phyloP scores from a whole-genome alignment of 176 grass and related monocot genomes.

The Oryza punctata region DNA sequence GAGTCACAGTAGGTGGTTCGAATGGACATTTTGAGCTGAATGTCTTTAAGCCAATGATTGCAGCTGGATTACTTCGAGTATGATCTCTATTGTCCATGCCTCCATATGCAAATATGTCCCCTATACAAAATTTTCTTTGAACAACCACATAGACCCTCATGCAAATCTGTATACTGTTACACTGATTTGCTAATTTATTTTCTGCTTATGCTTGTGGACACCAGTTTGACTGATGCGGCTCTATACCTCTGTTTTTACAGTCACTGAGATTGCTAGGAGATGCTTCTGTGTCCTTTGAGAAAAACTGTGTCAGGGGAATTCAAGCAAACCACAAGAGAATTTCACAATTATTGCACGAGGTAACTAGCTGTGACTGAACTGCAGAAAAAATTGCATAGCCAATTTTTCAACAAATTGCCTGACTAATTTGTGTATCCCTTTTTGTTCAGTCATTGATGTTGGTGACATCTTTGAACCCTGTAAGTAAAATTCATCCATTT shows the following conservation, averaged over 20 bases:
- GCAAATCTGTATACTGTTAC: conserved; percentile 7
- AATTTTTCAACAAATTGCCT: conserved; percentile 8
- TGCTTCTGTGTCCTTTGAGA: conserved; percentile 87
- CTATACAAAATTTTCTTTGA: conserved; percentile 8
- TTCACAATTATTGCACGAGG: conserved; percentile 90
- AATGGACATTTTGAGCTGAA: conserved; percentile 98
- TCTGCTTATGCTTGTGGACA: background rate
- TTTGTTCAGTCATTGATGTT: conserved; percentile 88
- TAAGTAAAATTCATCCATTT: conserved; percentile 55
- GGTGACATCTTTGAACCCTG: conserved; percentile 95
- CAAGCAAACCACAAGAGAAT: conserved; percentile 92
- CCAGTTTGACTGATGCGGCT: background rate
- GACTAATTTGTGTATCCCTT: conserved; percentile 38
- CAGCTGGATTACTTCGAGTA: conserved; percentile 90
- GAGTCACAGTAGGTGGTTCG: conserved; percentile 83
- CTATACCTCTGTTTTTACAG: conserved; percentile 38
- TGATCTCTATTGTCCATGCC: conserved; percentile 19
- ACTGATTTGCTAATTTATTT: conserved; percentile 20
- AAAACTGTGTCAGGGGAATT: conserved; percentile 97
- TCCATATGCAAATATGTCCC: conserved; percentile 4
- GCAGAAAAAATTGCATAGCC: background rate
- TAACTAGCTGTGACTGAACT: conserved; percentile 25
- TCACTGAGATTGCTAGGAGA: conserved; percentile 91
- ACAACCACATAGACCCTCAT: background rate
- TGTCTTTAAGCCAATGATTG: conserved; percentile 93